Conservation (phyloP, 331 rosid genomes). For the Saraca asoca region DNA sequence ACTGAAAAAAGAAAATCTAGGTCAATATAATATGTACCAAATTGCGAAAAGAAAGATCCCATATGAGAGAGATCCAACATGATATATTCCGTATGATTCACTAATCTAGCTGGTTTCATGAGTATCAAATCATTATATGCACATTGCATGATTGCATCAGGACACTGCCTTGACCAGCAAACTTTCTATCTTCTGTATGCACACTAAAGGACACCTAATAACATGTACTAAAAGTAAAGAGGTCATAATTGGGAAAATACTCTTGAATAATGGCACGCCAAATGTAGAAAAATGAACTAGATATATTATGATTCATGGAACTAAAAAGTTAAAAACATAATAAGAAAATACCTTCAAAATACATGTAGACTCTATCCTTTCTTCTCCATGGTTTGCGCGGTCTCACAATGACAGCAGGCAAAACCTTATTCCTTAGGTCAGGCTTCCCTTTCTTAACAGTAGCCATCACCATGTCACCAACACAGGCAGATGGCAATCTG, state of each 20-base stretch:
- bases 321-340: not conserved
- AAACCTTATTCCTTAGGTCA: constrained; percentile 56
- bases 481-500: constrained; percentile 55
- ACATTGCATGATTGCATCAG: constrained; percentile 22
- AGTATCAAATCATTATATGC: constrained; percentile 29
- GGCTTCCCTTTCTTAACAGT: constrained; percentile 56
- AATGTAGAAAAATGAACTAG: not conserved
- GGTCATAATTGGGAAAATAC: not conserved
- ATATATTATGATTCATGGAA: not conserved
- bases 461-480: constrained; percentile 61
- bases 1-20: not conserved
- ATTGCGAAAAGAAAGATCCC: constrained; percentile 45
- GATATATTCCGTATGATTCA: constrained; percentile 27
- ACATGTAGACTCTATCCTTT: constrained; percentile 58
- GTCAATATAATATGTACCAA: constrained; percentile 19
- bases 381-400: constrained; percentile 57
- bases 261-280: not conserved
- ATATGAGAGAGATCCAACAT: constrained; percentile 36
- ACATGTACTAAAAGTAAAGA: not conserved
- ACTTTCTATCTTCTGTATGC: not conserved
- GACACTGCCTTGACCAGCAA: constrained; percentile 43
- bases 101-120: constrained; percentile 41
- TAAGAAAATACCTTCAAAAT: constrained; percentile 45
- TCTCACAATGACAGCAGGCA: constrained; percentile 51
- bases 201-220: not conserved